Base-by-base conservation (phyloP, 495 filamentous ascomycete genomes). In the Lasiosphaeria ovina region DNA sequence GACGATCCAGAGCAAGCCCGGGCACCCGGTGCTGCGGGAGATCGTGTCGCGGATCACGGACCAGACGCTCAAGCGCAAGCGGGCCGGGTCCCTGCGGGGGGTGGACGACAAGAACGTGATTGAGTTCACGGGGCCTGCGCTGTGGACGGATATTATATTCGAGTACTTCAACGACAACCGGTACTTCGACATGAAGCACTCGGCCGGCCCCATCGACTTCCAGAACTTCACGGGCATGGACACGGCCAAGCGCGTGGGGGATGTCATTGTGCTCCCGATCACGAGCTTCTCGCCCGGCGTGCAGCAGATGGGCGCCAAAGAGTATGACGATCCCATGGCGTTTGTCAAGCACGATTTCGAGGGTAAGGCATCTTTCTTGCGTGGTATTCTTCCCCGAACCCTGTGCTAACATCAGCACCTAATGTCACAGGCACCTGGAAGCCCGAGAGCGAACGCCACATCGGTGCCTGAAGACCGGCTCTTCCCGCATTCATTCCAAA, bases 261-360 rank as follows among this genome's bases (percentile, higher is more conserved):
- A 98, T 75, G 90, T 93, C n/a, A 83, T 97, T 16, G 86, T 98
- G 12, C 75, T 98, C 57, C 93, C 93, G 12, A 98, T 98, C 63
- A 98, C 94, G 3, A 95, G 91, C 75, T 98, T 98, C 77, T 96
- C 91, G 66, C 95, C 94, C 6, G 94, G 94, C 6, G 91, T 98
- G 40, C 83, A 88, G 62, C 91, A 95, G 68, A 98, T 97, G 91
- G 89, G 88, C 35, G 91, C 94, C n/a, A 87, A 86, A 61, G 92
- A 94, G 56, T 81, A 85, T 11, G 93, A 97, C 66, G 87, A 98
- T 68, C 92, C 93, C 6, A 94, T 98, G 91, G 94, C 94, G 4
- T 98, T 96, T 79, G 94, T 98, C 57, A 91, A 96, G 76, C 94
- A 98, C 74, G 86, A 92, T 49, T 98, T 98, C 76, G 92, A 93